A percentile compares a stretch with the other conserved stretches of the same genome.
Conservation (phyloP, 345 rosid genomes). For the Sapria himalayana region DNA sequence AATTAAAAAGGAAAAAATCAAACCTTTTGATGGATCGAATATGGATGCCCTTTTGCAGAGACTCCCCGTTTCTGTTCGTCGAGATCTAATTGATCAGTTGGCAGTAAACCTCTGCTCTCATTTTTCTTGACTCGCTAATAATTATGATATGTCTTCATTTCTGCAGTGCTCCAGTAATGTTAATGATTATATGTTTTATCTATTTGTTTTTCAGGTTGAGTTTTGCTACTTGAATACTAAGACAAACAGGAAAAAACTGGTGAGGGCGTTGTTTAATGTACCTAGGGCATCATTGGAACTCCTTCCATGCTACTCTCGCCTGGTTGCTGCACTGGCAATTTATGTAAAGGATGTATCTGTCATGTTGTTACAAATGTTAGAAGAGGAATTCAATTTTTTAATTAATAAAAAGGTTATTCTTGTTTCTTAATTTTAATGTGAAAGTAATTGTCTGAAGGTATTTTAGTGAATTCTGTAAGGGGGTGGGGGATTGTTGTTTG, state of each 20-base stretch:
- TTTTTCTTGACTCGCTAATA: too few species aligned
- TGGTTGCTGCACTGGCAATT: conserved; percentile 86
- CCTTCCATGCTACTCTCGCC: conserved; percentile 83
- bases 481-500: too few species aligned
- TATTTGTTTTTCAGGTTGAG: conserved; percentile 47
- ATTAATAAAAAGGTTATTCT: conserved; percentile 68
- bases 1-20: conserved; percentile 70
- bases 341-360: conserved; percentile 90
- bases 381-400: conserved; percentile 91
- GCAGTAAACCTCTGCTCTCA: conserved; percentile 29
- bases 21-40: conserved; percentile 73
- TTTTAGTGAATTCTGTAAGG: too few species aligned
- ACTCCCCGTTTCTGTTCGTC: conserved; percentile 87
- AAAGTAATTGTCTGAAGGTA: too few species aligned
- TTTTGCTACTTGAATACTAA: conserved; percentile 92
- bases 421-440: not conserved
- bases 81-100: conserved; percentile 95
- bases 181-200: conserved; percentile 2
- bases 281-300: conserved; percentile 94
- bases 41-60: conserved; percentile 85
- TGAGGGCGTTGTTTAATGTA: conserved; percentile 80
- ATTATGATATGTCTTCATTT: too few species aligned
- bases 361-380: conserved; percentile 81
- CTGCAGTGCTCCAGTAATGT: too few species aligned
- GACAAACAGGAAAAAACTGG: conserved; percentile 86